phyloP scores from a whole-genome alignment of 352 stramenopile species.

The Phytophthora pluvialis region DNA sequence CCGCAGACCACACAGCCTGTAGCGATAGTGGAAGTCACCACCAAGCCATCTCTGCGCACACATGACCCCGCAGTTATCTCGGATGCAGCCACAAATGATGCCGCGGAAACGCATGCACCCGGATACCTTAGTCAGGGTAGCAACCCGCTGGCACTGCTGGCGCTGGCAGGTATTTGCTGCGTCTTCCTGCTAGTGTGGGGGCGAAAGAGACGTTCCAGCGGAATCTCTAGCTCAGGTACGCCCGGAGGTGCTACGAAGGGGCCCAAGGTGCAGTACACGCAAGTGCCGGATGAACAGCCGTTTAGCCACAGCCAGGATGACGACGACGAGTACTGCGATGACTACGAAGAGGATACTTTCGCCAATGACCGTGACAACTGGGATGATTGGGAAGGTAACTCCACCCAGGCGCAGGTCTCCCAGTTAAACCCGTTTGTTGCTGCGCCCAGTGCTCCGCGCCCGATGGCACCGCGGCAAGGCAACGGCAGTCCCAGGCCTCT shows the following conservation, averaged over 20 bases:
- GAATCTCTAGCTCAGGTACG: conserved; percentile 19
- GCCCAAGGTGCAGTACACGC: conserved; percentile 68
- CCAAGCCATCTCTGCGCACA: conserved; percentile 45
- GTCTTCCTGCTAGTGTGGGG: conserved; percentile 65
- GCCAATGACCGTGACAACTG: conserved; percentile 59
- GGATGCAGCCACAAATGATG: conserved; percentile 23
- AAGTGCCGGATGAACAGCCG: conserved; percentile 57
- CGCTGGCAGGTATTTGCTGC: conserved; percentile 53
- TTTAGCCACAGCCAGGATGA: conserved; percentile 48
- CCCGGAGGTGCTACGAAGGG: conserved; percentile 17
- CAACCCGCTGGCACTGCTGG: conserved; percentile 54
- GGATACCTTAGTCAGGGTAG: conserved; percentile 44
- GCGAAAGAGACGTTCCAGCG: conserved; percentile 47
- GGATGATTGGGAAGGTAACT: conserved; percentile 74
- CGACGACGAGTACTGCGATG: conserved; percentile 58
- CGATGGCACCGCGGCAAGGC: conserved; percentile 20
- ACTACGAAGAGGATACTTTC: conserved; percentile 55
- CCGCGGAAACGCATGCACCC: conserved; percentile 7
- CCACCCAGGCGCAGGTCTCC: conserved; percentile 39
- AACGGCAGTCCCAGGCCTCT: conserved; percentile 21
- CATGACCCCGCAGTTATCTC: conserved; percentile 32
- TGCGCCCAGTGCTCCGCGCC: conserved; percentile 13
- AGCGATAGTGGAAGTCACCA: conserved; percentile 16
- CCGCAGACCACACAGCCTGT: conserved; percentile 12
- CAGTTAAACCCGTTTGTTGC: conserved; percentile 57